Base-by-base conservation (phyloP, 2,329 filamentous ascomycete genomes). In the Xylariaceae sp. region DNA sequence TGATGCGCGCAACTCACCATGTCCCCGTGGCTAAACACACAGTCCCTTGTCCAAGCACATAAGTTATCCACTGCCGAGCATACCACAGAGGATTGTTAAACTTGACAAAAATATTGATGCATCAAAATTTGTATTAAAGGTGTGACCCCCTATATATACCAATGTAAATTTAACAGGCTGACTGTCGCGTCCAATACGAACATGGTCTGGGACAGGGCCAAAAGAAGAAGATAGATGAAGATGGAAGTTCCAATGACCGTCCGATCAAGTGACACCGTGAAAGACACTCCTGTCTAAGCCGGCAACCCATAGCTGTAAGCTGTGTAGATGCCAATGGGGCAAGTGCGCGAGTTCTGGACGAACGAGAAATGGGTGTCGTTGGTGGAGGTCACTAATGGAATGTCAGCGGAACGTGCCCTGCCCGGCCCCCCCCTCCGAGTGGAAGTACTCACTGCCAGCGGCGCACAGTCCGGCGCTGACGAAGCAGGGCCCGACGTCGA, bases 401-500 rank as follows among this genome's bases (percentile, higher is more conserved):
- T 12, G 30, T 49, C 33, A 47, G 37, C 22, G 21, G 11, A 15
- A 8, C 5, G 17, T 5, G 15, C 10, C 15, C 16, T 13, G 25
- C 12, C 19, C 8, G 16, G 17, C 15, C 14, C 11, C 2, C 9
- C 19, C 19, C 27, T 36, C 16, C 9, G 14, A 1, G 10, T 5
- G 6, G 1, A 11, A 8, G n/a, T n/a, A 42, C 44, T 49, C 23
- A 55, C 52, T 32, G 21, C 55, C 53, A 29, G 52, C 44, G n/a
- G 52, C 49, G 29, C 54, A 57, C 2, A 35, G 46, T 5, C 54
- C 54, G 9, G 52, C 51, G 9, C 37, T 26, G 16, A 52, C 37
- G 4, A 31, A 47, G 36, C 56, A 58, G 1, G 55, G 52, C 4
- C 55, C 55, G 7, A 54, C 43, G 10, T 55, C 50, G n/a, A 58